Conservation (phyloP, 805 yeast genomes). For the Ogataea thermomethanolica region DNA sequence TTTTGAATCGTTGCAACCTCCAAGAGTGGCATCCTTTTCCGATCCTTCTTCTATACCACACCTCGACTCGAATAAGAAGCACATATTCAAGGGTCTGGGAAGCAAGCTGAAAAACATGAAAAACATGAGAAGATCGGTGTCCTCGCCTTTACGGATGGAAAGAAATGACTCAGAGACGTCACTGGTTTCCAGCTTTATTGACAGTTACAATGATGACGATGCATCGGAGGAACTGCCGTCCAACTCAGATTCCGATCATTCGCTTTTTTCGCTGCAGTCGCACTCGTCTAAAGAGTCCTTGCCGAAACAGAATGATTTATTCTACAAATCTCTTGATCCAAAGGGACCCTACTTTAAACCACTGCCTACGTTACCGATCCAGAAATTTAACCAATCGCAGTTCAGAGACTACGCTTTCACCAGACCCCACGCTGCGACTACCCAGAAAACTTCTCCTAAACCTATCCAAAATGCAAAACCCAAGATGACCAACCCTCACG, state of each 20-base stretch:
- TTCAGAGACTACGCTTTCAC: slow-evolving; percentile 20
- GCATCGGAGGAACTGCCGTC: slow-evolving; percentile 3
- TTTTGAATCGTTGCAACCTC: not conserved
- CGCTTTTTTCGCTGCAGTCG: slow-evolving; percentile 18
- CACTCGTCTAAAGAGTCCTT: slow-evolving; percentile 2
- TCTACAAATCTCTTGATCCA: not conserved
- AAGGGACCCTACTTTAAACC: slow-evolving; percentile 8
- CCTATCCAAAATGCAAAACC: not conserved
- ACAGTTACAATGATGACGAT: slow-evolving; percentile 12
- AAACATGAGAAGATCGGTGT: slow-evolving; percentile 1
- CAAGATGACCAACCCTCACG: slow-evolving; percentile 15
- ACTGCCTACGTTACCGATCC: slow-evolving; percentile 26
- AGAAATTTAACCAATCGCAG: slow-evolving; percentile 20
- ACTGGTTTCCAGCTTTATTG: slow-evolving; percentile 12
- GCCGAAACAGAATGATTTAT: not conserved
- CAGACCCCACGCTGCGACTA: not conserved
- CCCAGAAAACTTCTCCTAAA: slow-evolving; percentile 1
- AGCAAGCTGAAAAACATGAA: not conserved
- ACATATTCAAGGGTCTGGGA: slow-evolving; percentile 3
- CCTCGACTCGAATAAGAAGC: not conserved
- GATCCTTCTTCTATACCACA: no score
- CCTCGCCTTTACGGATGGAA: slow-evolving; percentile 1
- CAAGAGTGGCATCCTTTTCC: not conserved
- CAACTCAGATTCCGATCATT: slow-evolving; percentile 9
- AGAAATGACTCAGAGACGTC: slow-evolving; percentile 10